Evolutionary conservation across 2,329 filamentous ascomycete species (phyloP).

Genomic region (Colletotrichum sp.): DNA sequence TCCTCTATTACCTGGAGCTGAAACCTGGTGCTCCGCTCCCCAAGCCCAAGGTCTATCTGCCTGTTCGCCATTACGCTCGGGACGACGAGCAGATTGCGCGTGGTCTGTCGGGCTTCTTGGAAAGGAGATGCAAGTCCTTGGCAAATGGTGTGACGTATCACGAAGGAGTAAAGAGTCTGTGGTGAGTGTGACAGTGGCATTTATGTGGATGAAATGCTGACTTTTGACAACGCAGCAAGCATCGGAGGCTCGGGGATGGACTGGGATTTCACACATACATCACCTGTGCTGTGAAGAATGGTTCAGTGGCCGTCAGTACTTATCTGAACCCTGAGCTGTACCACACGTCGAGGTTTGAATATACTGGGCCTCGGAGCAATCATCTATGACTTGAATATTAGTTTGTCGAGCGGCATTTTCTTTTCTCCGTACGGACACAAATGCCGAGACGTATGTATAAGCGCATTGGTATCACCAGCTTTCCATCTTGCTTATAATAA

Average conservation of each 20-base stretch:
- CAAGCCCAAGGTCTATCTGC: constrained; percentile 34
- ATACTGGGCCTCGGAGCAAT: neutral
- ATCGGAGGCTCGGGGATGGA: neutral
- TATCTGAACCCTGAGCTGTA: neutral
- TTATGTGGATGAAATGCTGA: neutral
- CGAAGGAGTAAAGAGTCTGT: neutral
- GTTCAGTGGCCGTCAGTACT: neutral
- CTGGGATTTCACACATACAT: neutral
- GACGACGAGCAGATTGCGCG: constrained; percentile 7
- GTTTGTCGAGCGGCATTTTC: neutral
- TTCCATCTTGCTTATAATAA: neutral
- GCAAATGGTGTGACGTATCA: neutral
- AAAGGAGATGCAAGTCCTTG: neutral
- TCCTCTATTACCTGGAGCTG: constrained; percentile 37
- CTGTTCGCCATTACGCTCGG: constrained; percentile 35
- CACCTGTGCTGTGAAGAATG: neutral
- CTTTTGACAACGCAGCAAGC: neutral
- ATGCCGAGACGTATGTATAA: neutral
- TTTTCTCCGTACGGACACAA: neutral
- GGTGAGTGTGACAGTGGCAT: neutral
- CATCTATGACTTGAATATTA: neutral
- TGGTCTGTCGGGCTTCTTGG: neutral
- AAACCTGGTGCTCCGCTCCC: constrained; percentile 19
- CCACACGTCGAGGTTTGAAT: neutral
- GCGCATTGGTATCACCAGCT: neutral